Percentiles rank a stretch among this genome's conserved stretches.
Conservation (phyloP, 495 filamentous ascomycete species). For the Tuber umbilicatum region DNA sequence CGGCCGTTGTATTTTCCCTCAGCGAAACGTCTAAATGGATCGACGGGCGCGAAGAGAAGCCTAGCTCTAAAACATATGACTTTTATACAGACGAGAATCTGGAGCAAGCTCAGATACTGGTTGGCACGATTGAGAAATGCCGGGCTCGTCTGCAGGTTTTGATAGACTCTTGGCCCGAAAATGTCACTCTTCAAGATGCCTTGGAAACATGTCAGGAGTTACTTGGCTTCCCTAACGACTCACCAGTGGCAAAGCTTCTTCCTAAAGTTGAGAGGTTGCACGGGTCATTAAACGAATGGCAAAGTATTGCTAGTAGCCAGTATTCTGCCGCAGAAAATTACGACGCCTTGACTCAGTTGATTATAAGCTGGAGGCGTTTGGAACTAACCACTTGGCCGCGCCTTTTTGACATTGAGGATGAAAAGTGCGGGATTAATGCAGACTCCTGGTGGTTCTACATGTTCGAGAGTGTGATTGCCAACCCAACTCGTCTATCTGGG, state of each 20-base stretch:
- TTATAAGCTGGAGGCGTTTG: constrained; percentile 79
- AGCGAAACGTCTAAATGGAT: constrained; percentile 54
- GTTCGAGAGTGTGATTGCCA: constrained; percentile 76
- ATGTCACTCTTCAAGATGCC: constrained; percentile 69
- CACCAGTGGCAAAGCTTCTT: constrained; percentile 78
- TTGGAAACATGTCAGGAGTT: constrained; percentile 65
- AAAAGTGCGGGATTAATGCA: constrained; percentile 65
- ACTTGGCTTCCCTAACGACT: constrained; percentile 65
- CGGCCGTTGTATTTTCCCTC: constrained; percentile 60
- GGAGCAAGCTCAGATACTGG: constrained; percentile 62
- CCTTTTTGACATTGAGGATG: constrained; percentile 76
- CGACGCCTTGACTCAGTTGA: constrained; percentile 64
- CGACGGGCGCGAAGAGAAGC: constrained; percentile 38
- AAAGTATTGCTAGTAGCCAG: constrained; percentile 73
- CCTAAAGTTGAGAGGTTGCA: constrained; percentile 79
- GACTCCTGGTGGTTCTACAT: constrained; percentile 95
- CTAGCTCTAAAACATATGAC: constrained; percentile 56
- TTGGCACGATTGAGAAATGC: constrained; percentile 58
- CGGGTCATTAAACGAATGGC: constrained; percentile 80
- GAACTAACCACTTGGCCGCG: constrained; percentile 88
- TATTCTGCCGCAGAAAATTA: constrained; percentile 63
- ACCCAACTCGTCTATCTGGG: constrained; percentile 57
- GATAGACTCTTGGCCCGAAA: constrained; percentile 58
- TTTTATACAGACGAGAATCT: constrained; percentile 82
- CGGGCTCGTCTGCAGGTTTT: constrained; percentile 57